Conservation (phyloP, 192 early-diverging fungal species). For the Entomortierella chlamydospora region DNA sequence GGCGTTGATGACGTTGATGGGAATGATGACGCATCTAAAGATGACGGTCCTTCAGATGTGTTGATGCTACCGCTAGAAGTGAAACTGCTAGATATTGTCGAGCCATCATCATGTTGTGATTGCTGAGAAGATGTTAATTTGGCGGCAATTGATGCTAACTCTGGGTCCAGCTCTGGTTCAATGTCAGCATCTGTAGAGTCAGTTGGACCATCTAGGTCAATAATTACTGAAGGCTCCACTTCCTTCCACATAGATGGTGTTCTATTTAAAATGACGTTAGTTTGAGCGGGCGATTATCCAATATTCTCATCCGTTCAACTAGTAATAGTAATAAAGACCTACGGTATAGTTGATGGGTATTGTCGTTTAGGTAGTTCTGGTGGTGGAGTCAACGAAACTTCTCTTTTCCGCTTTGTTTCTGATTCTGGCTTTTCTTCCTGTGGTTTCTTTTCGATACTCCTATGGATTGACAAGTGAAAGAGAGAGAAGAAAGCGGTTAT, state of each 20-base stretch:
- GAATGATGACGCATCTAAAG: background rate
- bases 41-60: background rate
- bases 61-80: background rate
- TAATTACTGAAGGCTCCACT: background rate
- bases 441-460: constrained; percentile 9
- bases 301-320: too few species aligned
- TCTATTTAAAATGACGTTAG: too few species aligned
- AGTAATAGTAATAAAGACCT: constrained; percentile 3
- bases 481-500: background rate
- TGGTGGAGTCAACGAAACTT: constrained; percentile 64
- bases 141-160: constrained; percentile 51
- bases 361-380: constrained; percentile 29
- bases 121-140: constrained; percentile 9
- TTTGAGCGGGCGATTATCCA: too few species aligned
- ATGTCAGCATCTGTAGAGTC: background rate
- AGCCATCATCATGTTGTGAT: background rate
- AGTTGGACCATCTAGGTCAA: constrained; percentile 17
- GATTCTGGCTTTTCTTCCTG: constrained; percentile 1
- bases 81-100: background rate
- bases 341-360: background rate
- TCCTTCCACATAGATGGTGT: too few species aligned
- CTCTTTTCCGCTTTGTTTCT: constrained; percentile 44
- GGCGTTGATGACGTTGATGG: background rate
- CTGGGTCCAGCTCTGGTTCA: constrained; percentile 56
- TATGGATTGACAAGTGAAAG: background rate